These are phyloP conservation scores for Flaveria linearis DNA, from an alignment of 129 eudicot genomes.

Conservation along the genomic window DNA sequence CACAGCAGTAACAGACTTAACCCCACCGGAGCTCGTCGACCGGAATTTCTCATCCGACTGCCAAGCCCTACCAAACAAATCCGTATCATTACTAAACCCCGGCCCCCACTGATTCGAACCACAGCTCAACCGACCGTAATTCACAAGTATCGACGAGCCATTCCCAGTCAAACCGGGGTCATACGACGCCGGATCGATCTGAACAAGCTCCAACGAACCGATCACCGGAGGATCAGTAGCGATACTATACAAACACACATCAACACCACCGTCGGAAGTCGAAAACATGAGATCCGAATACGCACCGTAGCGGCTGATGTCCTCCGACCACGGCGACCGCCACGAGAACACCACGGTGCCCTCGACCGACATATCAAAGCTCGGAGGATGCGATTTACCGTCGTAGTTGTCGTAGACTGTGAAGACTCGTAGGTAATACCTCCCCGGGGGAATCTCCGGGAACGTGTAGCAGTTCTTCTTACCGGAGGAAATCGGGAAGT, in stretches of 20 bases:
- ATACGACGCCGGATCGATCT: conserved; percentile 70
- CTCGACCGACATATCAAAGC: conserved; percentile 81
- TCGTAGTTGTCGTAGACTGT: conserved; percentile 92
- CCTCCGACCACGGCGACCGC: conserved; percentile 92
- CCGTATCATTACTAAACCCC: conserved; percentile 87
- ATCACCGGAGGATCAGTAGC: conserved; percentile 95
- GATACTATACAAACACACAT: conserved; percentile 83
- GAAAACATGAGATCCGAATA: conserved; percentile 81
- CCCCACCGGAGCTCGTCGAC: conserved; percentile 24
- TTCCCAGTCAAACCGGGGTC: conserved; percentile 43
- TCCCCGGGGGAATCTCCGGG: conserved; percentile 53
- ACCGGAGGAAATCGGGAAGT: conserved; percentile 80
- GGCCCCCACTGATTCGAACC: conserved; percentile 96
- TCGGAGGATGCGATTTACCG: conserved; percentile 78
- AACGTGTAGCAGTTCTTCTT: conserved; percentile 87
- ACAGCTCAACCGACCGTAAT: conserved; percentile 77
- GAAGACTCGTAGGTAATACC: conserved; percentile 66
- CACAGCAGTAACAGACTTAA: conserved; percentile 52
- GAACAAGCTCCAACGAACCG: conserved; percentile 65
- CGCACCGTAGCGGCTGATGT: conserved; percentile 59
- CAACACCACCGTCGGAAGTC: conserved; percentile 52
- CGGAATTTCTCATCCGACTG: conserved; percentile 66
- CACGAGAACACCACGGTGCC: conserved; percentile 78
- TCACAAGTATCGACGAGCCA: conserved; percentile 56
- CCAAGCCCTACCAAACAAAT: conserved; percentile 80